These are phyloP conservation scores for Lachnellula suecica DNA, from an alignment of 2,329 filamentous ascomycete genomes.

Conservation along the genomic window DNA sequence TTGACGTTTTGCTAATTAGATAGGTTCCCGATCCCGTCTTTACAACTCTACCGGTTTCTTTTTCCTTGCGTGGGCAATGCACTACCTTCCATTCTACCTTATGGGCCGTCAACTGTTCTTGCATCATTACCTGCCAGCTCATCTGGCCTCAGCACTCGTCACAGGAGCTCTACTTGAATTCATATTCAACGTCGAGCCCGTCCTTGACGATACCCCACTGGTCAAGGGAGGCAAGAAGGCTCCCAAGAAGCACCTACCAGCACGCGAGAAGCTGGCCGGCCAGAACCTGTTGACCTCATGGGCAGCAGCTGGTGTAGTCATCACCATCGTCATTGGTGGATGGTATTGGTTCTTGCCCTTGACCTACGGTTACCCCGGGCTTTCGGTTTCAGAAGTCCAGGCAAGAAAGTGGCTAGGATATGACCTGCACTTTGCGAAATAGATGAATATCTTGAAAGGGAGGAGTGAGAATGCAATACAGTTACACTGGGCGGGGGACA, in stretches of 20 bases:
- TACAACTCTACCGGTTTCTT: conserved; percentile 99
- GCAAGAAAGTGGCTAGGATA: conserved; percentile 95
- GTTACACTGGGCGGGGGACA: conserved; percentile 1
- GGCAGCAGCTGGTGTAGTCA: conserved; percentile 72
- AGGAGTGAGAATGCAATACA: conserved; percentile 8
- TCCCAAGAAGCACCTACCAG: conserved; percentile 65
- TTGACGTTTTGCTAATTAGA: background rate
- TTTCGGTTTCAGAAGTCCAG: conserved; percentile 75
- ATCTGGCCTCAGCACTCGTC: conserved; percentile 86
- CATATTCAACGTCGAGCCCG: conserved; percentile 87
- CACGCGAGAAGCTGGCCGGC: conserved; percentile 75
- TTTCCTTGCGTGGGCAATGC: conserved; percentile 95
- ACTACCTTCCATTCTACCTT: conserved; percentile 96
- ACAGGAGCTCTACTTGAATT: conserved; percentile 92
- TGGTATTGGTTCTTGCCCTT: conserved; percentile 95
- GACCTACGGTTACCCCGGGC: conserved; percentile 91
- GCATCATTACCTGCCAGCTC: conserved; percentile 94
- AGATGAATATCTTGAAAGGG: conserved; percentile 11
- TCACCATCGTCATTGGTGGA: conserved; percentile 67
- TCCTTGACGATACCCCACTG: conserved; percentile 50
- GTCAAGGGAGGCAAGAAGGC: conserved; percentile 47
- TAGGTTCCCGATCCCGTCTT: conserved; percentile 84
- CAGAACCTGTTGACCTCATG: conserved; percentile 78
- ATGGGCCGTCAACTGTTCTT: conserved; percentile 98
- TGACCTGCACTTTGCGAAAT: conserved; percentile 98